phyloP scores from a whole-genome alignment of 2,329 filamentous ascomycete genomes.

The Metarhizium sp. region DNA sequence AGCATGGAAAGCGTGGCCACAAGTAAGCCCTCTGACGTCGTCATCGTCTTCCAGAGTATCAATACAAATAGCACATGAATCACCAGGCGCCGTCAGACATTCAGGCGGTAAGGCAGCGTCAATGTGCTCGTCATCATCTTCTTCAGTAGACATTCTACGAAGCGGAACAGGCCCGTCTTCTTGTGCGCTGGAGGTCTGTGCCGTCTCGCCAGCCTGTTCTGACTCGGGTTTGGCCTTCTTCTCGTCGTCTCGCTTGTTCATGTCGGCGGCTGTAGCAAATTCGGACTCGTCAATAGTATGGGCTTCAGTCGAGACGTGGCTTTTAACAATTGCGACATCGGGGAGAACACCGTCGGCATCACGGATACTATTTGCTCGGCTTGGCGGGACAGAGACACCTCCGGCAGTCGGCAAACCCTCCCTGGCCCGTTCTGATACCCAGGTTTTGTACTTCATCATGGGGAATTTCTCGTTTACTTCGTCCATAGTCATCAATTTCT shows the following conservation, averaged over 20 bases:
- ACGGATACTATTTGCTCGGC: conserved; percentile 63
- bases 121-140: conserved; percentile 70
- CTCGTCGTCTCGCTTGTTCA: conserved; percentile 9
- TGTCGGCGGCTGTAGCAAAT: conserved; percentile 8
- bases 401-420: conserved; percentile 77
- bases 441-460: conserved; percentile 90
- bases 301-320: conserved; percentile 28
- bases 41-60: conserved; percentile 92
- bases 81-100: conserved; percentile 70
- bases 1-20: conserved; percentile 96
- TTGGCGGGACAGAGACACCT: conserved; percentile 68
- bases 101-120: conserved; percentile 75
- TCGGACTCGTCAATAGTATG: conserved; percentile 11
- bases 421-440: conserved; percentile 74
- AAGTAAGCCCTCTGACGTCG: conserved; percentile 86
- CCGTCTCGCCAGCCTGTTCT: conserved; percentile 11
- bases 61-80: conserved; percentile 94
- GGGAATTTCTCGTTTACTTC: conserved; percentile 98
- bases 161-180: conserved; percentile 18
- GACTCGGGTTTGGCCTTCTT: conserved; percentile 8
- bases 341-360: conserved; percentile 50
- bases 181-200: conserved; percentile 15
- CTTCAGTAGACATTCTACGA: conserved; percentile 36
- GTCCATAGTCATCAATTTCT: conserved; percentile 98
- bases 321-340: conserved; percentile 30